Conservation (phyloP, 768 basidiomycete genomes). For the Xerocomellus amylosporus region DNA sequence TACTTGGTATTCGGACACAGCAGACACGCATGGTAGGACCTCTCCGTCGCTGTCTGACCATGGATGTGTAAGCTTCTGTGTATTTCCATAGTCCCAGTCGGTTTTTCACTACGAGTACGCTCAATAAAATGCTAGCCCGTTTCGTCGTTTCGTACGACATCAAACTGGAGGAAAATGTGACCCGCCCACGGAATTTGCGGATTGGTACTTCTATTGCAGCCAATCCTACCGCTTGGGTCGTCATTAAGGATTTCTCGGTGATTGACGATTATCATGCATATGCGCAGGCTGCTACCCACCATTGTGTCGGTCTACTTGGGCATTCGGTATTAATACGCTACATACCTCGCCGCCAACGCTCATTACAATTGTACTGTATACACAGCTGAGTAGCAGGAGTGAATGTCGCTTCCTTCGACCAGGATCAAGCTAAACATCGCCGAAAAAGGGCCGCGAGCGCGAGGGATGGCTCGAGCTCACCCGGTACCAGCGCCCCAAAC, state of each 20-base stretch:
- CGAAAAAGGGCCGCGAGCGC: conserved; percentile 27
- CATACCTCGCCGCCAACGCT: no score
- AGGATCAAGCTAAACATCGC: background rate
- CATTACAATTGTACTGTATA: no score
- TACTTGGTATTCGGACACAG: conserved; percentile 39
- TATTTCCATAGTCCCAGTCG: conserved; percentile 11
- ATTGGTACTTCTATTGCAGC: background rate
- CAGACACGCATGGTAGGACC: conserved; percentile 14
- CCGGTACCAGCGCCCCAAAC: conserved; percentile 2
- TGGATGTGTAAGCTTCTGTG: background rate
- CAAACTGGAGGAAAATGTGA: conserved; percentile 9
- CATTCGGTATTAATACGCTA: no score
- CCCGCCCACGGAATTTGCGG: background rate
- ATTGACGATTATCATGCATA: background rate
- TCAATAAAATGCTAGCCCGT: conserved; percentile 19
- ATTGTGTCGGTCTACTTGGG: no score
- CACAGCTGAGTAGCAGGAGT: no score
- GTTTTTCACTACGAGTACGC: conserved; percentile 5
- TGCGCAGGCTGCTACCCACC: no score
- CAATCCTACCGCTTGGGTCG: conserved; percentile 7
- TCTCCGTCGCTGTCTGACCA: background rate
- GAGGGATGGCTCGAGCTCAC: conserved; percentile 6
- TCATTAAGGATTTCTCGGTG: background rate
- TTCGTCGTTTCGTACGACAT: conserved; percentile 17
- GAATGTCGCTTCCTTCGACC: no score